phyloP scores from a whole-genome alignment of 192 early-diverging fungal species.

The Coemansia sp. region DNA sequence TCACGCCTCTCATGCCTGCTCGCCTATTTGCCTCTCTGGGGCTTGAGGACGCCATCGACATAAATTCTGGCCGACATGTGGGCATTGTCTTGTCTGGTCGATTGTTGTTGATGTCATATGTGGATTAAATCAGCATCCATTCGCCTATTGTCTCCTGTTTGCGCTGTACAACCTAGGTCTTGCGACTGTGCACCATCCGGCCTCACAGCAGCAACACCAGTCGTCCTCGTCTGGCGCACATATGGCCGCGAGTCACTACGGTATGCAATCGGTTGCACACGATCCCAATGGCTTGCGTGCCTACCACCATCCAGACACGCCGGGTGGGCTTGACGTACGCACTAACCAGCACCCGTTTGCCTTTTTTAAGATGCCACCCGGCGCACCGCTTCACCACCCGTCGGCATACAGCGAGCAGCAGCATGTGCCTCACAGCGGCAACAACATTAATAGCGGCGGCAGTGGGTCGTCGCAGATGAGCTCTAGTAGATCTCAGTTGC shows the following conservation, averaged over 20 bases:
- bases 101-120: background rate
- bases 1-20: slow-evolving; percentile 1
- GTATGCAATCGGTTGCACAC: slow-evolving; percentile 9
- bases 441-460: background rate
- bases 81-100: background rate
- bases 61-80: background rate
- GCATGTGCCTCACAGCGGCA: slow-evolving; percentile 3
- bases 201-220: slow-evolving; percentile 12
- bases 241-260: slow-evolving; percentile 14
- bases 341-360: slow-evolving; percentile 43
- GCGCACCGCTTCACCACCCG: slow-evolving; percentile 44
- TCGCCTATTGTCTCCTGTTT: background rate
- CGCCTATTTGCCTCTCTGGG: background rate
- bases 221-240: slow-evolving; percentile 7
- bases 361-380: slow-evolving; percentile 52
- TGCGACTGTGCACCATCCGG: background rate
- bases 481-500: background rate
- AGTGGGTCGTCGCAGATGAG: slow-evolving; percentile 11
- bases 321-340: slow-evolving; percentile 41
- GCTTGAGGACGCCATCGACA: background rate
- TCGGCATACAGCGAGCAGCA: slow-evolving; percentile 31
- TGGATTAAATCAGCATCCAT: background rate
- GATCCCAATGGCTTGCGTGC: slow-evolving; percentile 19
- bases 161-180: background rate
- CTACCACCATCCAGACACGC: slow-evolving; percentile 55